These are phyloP conservation scores for Vaccinium macrocarpon DNA, from an alignment of 148 eudicot species.

Conservation along the genomic window DNA sequence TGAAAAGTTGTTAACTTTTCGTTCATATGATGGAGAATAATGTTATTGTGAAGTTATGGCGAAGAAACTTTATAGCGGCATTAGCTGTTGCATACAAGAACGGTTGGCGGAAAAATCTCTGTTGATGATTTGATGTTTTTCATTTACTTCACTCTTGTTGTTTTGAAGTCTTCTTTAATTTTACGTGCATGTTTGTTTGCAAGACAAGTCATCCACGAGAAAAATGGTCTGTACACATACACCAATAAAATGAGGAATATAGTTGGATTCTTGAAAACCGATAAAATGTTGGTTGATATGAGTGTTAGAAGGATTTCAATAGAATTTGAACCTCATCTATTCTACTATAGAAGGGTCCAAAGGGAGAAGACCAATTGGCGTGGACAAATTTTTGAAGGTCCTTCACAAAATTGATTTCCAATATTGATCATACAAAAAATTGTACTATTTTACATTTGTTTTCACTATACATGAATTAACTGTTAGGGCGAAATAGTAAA, in stretches of 20 bases:
- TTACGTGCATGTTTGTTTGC: neutral
- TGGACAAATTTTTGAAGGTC: too few species aligned
- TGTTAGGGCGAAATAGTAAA: too few species aligned
- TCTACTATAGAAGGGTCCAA: too few species aligned
- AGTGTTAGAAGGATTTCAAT: neutral
- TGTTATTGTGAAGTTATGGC: neutral
- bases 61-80: neutral
- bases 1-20: conserved; percentile 7
- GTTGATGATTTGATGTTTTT: neutral
- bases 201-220: neutral
- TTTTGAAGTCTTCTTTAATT: neutral
- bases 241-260: neutral
- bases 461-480: too few species aligned
- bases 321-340: neutral
- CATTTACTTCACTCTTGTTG: neutral
- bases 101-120: neutral
- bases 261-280: neutral
- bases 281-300: neutral
- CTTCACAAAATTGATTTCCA: too few species aligned
- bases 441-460: too few species aligned
- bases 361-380: too few species aligned
- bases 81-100: neutral
- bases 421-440: too few species aligned
- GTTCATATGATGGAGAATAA: neutral
- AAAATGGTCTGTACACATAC: neutral